These are phyloP conservation scores for Ilyonectria mors-panacis DNA, from an alignment of 2,329 filamentous ascomycete genomes.

Conservation along the genomic window DNA sequence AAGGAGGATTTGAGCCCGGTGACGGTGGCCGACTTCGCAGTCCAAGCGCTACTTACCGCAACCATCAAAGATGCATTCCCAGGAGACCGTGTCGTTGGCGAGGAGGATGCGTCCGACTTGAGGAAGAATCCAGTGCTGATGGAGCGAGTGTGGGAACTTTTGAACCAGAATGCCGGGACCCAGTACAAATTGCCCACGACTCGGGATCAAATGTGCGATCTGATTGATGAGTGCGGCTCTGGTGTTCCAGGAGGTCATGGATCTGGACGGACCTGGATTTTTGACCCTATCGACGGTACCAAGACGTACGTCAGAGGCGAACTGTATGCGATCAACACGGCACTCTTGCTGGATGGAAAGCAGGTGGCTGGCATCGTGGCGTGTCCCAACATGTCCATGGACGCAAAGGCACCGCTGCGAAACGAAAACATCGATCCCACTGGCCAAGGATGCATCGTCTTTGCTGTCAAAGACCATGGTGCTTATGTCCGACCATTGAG, in stretches of 20 bases:
- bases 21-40: slow-evolving; percentile 72
- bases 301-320: slow-evolving; percentile 69
- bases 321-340: slow-evolving; percentile 72
- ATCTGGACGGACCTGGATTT: slow-evolving; percentile 67
- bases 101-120: slow-evolving; percentile 67
- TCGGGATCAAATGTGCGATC: slow-evolving; percentile 63
- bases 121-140: slow-evolving; percentile 59
- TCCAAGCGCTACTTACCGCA: slow-evolving; percentile 68
- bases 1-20: slow-evolving; percentile 72
- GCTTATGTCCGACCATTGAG: slow-evolving; percentile 62
- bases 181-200: slow-evolving; percentile 55
- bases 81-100: slow-evolving; percentile 66
- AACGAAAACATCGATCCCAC: slow-evolving; percentile 62
- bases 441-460: slow-evolving; percentile 65
- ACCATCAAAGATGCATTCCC: slow-evolving; percentile 67
- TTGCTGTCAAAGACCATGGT: slow-evolving; percentile 64
- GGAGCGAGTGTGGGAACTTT: slow-evolving; percentile 63
- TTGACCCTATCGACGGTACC: slow-evolving; percentile 74
- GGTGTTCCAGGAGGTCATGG: slow-evolving; percentile 52
- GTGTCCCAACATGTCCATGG: slow-evolving; percentile 61
- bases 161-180: slow-evolving; percentile 51
- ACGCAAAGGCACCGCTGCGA: slow-evolving; percentile 56
- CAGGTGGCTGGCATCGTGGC: slow-evolving; percentile 67
- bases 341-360: slow-evolving; percentile 64
- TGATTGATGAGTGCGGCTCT: slow-evolving; percentile 67